phyloP scores from a whole-genome alignment of 441 rosid species.

The Pelargonium fulgidum region DNA sequence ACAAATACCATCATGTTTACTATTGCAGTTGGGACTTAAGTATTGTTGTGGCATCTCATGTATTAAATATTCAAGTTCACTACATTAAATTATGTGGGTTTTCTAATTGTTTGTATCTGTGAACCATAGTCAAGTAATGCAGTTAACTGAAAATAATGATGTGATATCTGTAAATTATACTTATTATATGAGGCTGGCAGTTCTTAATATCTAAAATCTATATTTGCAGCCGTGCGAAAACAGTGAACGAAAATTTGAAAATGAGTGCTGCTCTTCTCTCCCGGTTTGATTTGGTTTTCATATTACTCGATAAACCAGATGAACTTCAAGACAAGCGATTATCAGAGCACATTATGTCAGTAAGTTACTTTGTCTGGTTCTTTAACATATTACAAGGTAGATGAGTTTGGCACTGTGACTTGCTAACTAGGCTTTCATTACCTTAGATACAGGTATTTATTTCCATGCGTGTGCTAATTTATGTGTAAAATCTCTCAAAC shows the following conservation, averaged over 20 bases:
- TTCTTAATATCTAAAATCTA: conserved; percentile 26
- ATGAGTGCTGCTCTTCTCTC: conserved; percentile 97
- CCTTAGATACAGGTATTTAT: not conserved
- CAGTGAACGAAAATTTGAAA: conserved; percentile 92
- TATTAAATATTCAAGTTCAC: not conserved
- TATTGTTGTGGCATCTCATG: not conserved
- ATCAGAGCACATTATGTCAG: conserved; percentile 95
- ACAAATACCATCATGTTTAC: not conserved
- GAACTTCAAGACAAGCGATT: conserved; percentile 86
- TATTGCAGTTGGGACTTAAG: not conserved
- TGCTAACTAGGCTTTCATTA: not conserved
- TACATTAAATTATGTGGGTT: not conserved
- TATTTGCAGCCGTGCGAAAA: conserved; percentile 94
- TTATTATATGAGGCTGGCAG: conserved; percentile 3
- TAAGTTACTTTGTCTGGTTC: conserved; percentile 42
- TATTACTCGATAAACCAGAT: conserved; percentile 92
- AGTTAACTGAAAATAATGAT: conserved; percentile 6
- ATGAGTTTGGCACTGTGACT: not conserved
- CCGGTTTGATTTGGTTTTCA: conserved; percentile 96
- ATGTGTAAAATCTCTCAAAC: not conserved
- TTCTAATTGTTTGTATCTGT: conserved; percentile 1
- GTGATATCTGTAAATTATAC: conserved; percentile 12
- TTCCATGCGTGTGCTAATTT: not conserved
- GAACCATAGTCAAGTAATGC: conserved; percentile 3
- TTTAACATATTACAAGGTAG: conserved; percentile 8